Evolutionary conservation across 257 asterid genomes (phyloP).

Genomic region (Asclepias syriaca): DNA sequence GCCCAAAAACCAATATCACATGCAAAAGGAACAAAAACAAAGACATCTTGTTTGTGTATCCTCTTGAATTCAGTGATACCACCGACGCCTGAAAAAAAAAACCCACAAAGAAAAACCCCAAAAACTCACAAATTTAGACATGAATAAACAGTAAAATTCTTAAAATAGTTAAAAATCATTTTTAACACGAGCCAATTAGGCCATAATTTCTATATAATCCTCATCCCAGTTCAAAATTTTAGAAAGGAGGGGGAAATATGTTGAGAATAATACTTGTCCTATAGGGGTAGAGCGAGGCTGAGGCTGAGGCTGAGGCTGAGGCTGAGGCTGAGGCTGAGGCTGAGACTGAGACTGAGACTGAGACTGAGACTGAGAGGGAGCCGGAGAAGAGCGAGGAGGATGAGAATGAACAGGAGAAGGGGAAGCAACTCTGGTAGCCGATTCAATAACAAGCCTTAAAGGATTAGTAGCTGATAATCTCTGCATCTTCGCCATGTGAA

Average conservation of each 20-base stretch:
- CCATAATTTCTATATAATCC: background rate
- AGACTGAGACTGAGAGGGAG: slow-evolving; percentile 29
- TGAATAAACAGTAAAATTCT: background rate
- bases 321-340: slow-evolving; percentile 34
- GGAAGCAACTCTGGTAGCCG: slow-evolving; percentile 75
- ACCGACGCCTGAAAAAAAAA: slow-evolving; percentile 42
- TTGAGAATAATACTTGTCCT: slow-evolving; percentile 55
- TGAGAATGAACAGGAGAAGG: slow-evolving; percentile 44
- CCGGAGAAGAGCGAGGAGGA: slow-evolving; percentile 29
- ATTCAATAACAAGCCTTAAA: slow-evolving; percentile 62
- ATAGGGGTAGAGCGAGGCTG: slow-evolving; percentile 60
- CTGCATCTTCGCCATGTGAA: slow-evolving; percentile 73
- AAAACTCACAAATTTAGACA: slow-evolving; percentile 2
- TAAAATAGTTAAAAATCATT: background rate
- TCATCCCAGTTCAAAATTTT: background rate
- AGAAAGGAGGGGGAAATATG: background rate
- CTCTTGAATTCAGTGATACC: slow-evolving; percentile 64
- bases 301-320: slow-evolving; percentile 28
- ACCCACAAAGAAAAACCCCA: background rate
- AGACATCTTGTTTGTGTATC: slow-evolving; percentile 87
- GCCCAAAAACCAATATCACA: slow-evolving; percentile 53
- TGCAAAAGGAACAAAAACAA: slow-evolving; percentile 68
- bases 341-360: too few species aligned
- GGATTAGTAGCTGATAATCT: slow-evolving; percentile 81
- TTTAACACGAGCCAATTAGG: background rate